phyloP scores from a whole-genome alignment of 345 rosid genomes.

The Salix viminalis region DNA sequence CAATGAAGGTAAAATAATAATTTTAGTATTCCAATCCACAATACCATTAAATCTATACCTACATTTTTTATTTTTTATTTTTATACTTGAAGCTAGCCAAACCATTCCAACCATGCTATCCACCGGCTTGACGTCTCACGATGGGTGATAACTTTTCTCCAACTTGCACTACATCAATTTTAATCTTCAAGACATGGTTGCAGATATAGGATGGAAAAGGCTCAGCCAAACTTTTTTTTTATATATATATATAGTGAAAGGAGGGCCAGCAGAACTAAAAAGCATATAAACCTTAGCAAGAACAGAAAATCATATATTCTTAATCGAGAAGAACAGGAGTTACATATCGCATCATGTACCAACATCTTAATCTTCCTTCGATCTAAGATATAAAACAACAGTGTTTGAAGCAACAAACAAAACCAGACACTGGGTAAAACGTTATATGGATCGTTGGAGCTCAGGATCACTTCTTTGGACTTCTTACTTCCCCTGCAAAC shows the following conservation, averaged over 20 bases:
- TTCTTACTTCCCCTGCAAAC: conserved; percentile 15
- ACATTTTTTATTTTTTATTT: too few relatives aligned
- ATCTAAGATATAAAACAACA: conserved; percentile 2
- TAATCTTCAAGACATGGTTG: too few relatives aligned
- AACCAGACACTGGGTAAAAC: not conserved
- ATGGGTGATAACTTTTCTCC: too few relatives aligned
- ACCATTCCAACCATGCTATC: too few relatives aligned
- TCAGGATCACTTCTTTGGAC: conserved; percentile 15
- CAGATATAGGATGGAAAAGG: not conserved
- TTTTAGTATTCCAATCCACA: too few relatives aligned
- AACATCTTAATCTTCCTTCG: not conserved
- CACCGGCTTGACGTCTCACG: too few relatives aligned
- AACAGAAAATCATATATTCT: not conserved
- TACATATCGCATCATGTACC: not conserved
- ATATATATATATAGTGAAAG: too few relatives aligned
- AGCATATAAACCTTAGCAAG: not conserved
- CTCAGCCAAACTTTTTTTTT: not conserved
- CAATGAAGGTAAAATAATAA: too few relatives aligned
- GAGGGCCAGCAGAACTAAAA: too few relatives aligned
- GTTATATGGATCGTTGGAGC: not conserved
- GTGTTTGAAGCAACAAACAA: conserved; percentile 6
- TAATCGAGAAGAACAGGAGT: not conserved
- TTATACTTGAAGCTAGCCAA: too few relatives aligned
- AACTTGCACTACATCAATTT: too few relatives aligned
- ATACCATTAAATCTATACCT: too few relatives aligned